These are phyloP conservation scores for Ustilago nuda DNA, from an alignment of 1,284 basidiomycete species.

Conservation along the genomic window DNA sequence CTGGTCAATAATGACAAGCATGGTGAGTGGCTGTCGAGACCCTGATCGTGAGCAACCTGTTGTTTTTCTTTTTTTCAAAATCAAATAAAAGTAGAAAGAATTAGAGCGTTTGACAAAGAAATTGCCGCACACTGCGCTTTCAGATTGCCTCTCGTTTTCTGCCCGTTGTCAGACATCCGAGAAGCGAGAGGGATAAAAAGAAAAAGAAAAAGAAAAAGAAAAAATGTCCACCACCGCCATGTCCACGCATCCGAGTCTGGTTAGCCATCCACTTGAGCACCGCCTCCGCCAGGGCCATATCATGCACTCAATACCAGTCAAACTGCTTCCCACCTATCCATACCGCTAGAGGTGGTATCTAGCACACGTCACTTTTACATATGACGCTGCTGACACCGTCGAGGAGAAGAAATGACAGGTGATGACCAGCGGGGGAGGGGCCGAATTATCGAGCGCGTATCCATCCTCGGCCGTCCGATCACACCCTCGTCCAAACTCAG, in stretches of 20 bases:
- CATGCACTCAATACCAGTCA: not conserved
- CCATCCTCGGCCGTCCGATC: conserved; percentile 13
- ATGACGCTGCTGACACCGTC: too few species aligned
- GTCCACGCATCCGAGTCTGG: not conserved
- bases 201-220: conserved; percentile 11
- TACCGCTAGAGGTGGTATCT: not conserved
- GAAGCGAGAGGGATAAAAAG: not conserved
- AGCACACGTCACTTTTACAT: too few species aligned
- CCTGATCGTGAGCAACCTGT: not conserved
- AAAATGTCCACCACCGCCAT: conserved; percentile 40
- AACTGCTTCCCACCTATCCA: not conserved
- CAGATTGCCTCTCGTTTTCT: not conserved
- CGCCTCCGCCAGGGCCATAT: not conserved
- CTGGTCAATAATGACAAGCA: too few species aligned
- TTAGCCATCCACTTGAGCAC: not conserved
- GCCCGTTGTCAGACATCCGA: conserved; percentile 11
- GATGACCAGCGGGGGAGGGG: conserved; percentile 5
- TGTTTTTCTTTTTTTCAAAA: not conserved
- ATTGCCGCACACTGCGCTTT: conserved; percentile 2
- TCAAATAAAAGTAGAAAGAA: not conserved
- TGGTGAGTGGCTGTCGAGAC: not conserved
- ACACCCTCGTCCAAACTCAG: not conserved
- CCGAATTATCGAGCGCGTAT: conserved; percentile 8
- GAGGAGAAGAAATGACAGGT: not conserved
- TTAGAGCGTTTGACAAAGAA: not conserved